Evolutionary conservation across 73 alveolate species (phyloP).

Genomic region (Vitrella brassicaformis): DNA sequence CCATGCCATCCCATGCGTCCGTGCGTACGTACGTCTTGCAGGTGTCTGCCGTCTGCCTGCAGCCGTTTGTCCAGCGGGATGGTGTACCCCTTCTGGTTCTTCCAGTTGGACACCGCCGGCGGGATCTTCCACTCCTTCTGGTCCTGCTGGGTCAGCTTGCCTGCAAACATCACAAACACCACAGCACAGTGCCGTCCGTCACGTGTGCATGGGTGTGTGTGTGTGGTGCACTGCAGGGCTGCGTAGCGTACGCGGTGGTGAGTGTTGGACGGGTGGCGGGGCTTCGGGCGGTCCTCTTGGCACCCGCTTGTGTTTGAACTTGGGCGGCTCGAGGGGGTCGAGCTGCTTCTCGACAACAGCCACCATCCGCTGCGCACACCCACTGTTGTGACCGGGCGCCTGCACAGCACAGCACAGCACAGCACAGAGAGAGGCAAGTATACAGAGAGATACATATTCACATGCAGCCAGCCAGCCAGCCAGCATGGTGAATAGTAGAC

Average conservation of each 20-base stretch:
- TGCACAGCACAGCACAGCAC: background rate
- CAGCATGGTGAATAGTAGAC: too few relatives aligned
- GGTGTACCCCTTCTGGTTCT: slow-evolving; percentile 96
- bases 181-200: background rate
- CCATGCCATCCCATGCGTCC: too few relatives aligned
- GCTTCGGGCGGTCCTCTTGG: slow-evolving; percentile 62
- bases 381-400: background rate
- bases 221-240: too few relatives aligned
- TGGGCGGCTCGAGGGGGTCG: slow-evolving; percentile 72
- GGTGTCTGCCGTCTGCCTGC: slow-evolving; percentile 91
- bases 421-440: too few relatives aligned
- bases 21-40: too few relatives aligned
- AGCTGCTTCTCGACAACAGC: slow-evolving; percentile 44
- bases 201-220: slow-evolving; percentile 12
- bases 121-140: slow-evolving; percentile 96
- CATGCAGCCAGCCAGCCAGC: too few relatives aligned
- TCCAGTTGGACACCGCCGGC: slow-evolving; percentile 95
- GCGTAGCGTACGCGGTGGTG: slow-evolving; percentile 73
- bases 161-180: background rate
- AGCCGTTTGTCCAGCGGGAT: slow-evolving; percentile 97
- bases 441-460: too few relatives aligned
- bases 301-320: slow-evolving; percentile 57
- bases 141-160: slow-evolving; percentile 37
- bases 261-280: slow-evolving; percentile 60
- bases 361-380: slow-evolving; percentile 40